Evolutionary conservation across 1,284 basidiomycete genomes (phyloP).

Genomic region (Rhodotorula sp.): DNA sequence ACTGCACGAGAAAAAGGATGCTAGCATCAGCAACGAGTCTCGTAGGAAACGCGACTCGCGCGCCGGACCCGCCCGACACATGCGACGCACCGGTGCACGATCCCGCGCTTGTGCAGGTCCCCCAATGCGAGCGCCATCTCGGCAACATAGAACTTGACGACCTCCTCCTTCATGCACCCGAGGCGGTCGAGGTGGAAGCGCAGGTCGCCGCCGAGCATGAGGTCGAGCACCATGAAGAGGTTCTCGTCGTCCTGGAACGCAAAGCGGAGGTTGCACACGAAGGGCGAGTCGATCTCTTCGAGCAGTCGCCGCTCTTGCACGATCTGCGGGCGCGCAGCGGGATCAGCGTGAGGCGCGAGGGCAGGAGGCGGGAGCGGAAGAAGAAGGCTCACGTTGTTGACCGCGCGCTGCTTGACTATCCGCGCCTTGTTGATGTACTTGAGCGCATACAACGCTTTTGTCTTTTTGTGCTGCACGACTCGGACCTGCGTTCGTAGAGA

Average conservation of each 20-base stretch:
- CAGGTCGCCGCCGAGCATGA: conserved; percentile 94
- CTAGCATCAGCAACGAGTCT: neutral
- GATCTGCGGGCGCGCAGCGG: conserved; percentile 60
- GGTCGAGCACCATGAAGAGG: conserved; percentile 94
- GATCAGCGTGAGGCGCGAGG: neutral
- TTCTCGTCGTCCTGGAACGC: conserved; percentile 98
- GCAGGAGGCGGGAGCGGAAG: neutral
- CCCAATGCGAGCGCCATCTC: conserved; percentile 82
- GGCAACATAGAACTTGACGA: conserved; percentile 85
- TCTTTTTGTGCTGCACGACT: conserved; percentile 97
- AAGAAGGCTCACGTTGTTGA: conserved; percentile 40
- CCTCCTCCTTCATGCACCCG: conserved; percentile 72
- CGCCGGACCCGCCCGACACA: neutral
- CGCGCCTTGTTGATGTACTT: conserved; percentile 96
- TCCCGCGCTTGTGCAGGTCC: conserved; percentile 86
- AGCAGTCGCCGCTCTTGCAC: conserved; percentile 89
- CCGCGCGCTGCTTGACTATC: conserved; percentile 42
- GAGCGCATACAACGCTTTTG: conserved; percentile 89
- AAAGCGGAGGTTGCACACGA: conserved; percentile 90
- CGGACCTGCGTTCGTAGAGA: conserved; percentile 67
- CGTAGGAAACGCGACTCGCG: too few species aligned
- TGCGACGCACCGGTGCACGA: conserved; percentile 81
- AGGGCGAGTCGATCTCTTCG: conserved; percentile 94
- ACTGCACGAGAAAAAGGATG: conserved; percentile 52
- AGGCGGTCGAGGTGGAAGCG: conserved; percentile 87